Evolutionary conservation across 768 basidiomycete species (phyloP).

Genomic region (Russula sp.): DNA sequence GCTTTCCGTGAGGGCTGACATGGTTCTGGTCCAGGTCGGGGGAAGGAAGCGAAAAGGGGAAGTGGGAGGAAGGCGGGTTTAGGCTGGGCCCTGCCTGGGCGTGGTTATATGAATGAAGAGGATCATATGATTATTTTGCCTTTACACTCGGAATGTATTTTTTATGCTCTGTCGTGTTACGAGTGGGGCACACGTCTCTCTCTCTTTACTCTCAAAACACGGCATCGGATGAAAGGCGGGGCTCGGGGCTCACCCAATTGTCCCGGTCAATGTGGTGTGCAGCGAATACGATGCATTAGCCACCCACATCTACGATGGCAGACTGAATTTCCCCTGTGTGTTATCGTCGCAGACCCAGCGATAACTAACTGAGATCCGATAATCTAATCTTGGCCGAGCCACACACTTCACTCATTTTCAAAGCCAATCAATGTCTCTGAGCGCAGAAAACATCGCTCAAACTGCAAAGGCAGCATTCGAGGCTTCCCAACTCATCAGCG

Average conservation of each 20-base stretch:
- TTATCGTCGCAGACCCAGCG: too few relatives aligned
- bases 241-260: neutral
- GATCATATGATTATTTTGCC: slow-evolving; percentile 17
- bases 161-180: too few relatives aligned
- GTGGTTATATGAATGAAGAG: neutral
- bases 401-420: neutral
- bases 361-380: too few relatives aligned
- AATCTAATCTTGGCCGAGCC: neutral
- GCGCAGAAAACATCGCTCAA: slow-evolving; percentile 58
- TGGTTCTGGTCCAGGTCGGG: neutral
- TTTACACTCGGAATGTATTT: too few relatives aligned
- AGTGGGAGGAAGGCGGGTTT: neutral
- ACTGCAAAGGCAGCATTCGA: slow-evolving; percentile 81
- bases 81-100: neutral
- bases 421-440: neutral
- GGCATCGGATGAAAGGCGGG: neutral
- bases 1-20: slow-evolving; percentile 45
- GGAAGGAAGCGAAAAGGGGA: neutral
- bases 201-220: neutral
- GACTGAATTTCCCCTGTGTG: too few relatives aligned
- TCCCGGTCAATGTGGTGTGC: too few relatives aligned
- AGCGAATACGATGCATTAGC: too few relatives aligned
- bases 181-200: too few relatives aligned
- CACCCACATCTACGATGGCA: too few relatives aligned
- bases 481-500: slow-evolving; percentile 70